phyloP scores from a whole-genome alignment of 169 alveolate species.

The Eimeria falciformis region DNA sequence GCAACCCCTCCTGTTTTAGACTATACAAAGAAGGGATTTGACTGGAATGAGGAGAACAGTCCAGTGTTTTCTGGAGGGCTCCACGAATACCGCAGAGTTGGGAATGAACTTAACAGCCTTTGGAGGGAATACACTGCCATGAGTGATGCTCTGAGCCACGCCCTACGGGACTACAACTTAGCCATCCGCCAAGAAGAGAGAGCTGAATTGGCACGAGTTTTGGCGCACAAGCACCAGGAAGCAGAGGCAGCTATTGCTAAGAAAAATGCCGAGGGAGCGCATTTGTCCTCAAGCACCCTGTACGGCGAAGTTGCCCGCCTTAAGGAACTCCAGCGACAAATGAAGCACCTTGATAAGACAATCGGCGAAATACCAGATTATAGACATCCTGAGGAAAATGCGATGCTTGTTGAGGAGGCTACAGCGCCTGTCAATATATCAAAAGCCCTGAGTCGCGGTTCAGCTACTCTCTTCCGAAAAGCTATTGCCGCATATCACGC shows the following conservation, averaged over 20 bases:
- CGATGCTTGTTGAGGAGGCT: not conserved
- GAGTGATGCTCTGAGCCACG: conserved; percentile 45
- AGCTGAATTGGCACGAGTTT: not conserved
- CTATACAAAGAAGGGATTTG: not conserved
- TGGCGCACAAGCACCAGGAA: conserved; percentile 25
- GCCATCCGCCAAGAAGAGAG: conserved; percentile 30
- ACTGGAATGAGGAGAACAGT: not conserved
- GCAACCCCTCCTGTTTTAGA: not conserved
- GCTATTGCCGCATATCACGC: conserved; percentile 3
- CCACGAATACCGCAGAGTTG: conserved; percentile 30
- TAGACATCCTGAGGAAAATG: not conserved
- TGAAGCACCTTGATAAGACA: not conserved
- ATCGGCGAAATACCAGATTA: conserved; percentile 6
- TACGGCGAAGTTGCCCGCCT: conserved; percentile 21
- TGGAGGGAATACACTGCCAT: conserved; percentile 47
- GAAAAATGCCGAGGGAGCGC: not conserved
- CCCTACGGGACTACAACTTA: conserved; percentile 72
- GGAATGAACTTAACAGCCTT: conserved; percentile 14
- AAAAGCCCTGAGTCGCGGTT: conserved; percentile 8
- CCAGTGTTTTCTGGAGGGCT: not conserved
- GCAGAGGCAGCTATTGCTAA: not conserved
- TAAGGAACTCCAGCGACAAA: conserved; percentile 48
- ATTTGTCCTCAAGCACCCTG: not conserved
- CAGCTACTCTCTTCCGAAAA: conserved; percentile 17
- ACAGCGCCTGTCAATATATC: conserved; percentile 38